Evolutionary conservation across 495 filamentous ascomycete species (phyloP), one percentile per base, ranked within the genome.

Genomic region (Trichoderma erinaceum): DNA sequence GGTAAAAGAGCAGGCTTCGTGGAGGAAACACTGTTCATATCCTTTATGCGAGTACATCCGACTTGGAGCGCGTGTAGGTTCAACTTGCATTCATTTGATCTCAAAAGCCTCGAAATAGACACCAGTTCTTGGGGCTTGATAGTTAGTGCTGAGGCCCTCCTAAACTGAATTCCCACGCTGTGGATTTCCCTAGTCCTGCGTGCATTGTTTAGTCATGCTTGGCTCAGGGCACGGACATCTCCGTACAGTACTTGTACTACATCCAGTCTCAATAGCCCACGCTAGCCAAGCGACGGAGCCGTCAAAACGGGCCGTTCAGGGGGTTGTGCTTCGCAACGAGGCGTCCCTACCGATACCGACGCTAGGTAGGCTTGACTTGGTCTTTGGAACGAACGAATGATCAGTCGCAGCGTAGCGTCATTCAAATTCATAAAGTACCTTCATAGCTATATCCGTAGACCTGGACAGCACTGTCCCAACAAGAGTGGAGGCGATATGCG

Each of bases 241-340:
- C 50, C 50, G 50, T 56, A 25, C 50, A 12, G 50, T 56, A 25
- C 23, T 23, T 23, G 16, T 21, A 52, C 29, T n/a, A n/a, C n/a
- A 13, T 46, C 18, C 12, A n/a, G 44, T 46, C 12, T 12, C n/a
- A 29, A 29, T 46, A 15, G n/a, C n/a, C 44, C 44, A 48, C 44
- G 50, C 18, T 4, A 23, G 23, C 50, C 4, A 56, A 25, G 50
- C 50, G 4, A 56, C 23, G n/a, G n/a, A n/a, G 44, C 50, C 50
- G 21, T n/a, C 50, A 21, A 56, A 56, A 56, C 50, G 50, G 50
- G 50, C 50, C 50, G 50, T 56, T 56, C 50, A 56, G 50, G 50
- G 50, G 50, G 44, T 13, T 5, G 44, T 15, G 18, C 44, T 11
- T n/a, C 15, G 13, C 44, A 48, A 48, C 44, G 44, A n/a, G 44